Percentiles rank a stretch among this genome's conserved stretches.
Conservation (phyloP, 177 flowering plant genomes). For the Telopea speciosissima region DNA sequence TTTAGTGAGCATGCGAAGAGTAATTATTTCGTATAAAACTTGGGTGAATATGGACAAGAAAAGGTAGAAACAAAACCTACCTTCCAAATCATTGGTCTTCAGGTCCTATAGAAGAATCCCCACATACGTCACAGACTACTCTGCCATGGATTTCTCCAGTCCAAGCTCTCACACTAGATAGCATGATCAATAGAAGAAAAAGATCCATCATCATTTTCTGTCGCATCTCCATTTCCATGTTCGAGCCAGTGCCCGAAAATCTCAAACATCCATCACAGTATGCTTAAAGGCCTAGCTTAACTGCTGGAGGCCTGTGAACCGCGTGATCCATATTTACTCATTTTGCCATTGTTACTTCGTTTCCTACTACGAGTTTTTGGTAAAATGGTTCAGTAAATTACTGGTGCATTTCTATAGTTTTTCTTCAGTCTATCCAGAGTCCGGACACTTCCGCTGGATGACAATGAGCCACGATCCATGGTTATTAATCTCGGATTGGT, state of each 20-base stretch:
- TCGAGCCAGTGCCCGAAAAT: not conserved
- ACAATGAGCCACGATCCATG: no score
- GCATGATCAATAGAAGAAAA: not conserved
- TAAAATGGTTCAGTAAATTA: no score
- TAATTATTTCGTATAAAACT: not conserved
- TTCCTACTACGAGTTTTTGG: no score
- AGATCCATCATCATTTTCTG: not conserved
- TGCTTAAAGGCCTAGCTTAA: no score
- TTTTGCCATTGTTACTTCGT: no score
- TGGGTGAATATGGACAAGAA: slow-evolving; percentile 1
- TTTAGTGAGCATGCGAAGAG: no score
- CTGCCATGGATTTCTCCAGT: slow-evolving; percentile 78
- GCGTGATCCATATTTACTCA: no score
- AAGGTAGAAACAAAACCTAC: slow-evolving; percentile 15
- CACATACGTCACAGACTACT: slow-evolving; percentile 78
- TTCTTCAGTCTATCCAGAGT: no score
- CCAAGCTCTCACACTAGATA: slow-evolving; percentile 33
- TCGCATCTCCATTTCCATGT: not conserved
- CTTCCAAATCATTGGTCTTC: slow-evolving; percentile 73
- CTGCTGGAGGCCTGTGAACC: no score
- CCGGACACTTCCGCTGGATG: no score
- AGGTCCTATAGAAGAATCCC: slow-evolving; percentile 63
- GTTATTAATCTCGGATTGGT: no score
- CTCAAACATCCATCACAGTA: not conserved
- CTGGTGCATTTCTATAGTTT: no score